Percentiles rank a stretch among this genome's conserved stretches.
phyloP scores from a whole-genome alignment of 208 protist genomes.

The Novymonas esmeraldas region DNA sequence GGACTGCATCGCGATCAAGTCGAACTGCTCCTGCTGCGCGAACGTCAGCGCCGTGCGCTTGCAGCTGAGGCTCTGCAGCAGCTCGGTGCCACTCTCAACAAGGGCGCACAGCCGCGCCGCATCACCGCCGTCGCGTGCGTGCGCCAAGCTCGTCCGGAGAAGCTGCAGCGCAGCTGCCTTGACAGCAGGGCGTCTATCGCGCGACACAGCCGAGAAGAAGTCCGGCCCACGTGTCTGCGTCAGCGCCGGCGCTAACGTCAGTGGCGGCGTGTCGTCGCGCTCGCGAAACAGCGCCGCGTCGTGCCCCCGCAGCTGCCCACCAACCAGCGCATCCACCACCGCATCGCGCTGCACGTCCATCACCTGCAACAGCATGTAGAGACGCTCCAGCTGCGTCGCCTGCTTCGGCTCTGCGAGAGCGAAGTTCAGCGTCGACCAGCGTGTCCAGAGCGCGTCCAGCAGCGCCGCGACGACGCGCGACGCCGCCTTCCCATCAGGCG shows the following conservation, averaged over 20 bases:
- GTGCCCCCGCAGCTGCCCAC: slow-evolving; percentile 15
- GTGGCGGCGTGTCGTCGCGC: slow-evolving; percentile 34
- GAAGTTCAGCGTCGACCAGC: slow-evolving; percentile 31
- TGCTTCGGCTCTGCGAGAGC: slow-evolving; percentile 26
- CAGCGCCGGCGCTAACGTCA: slow-evolving; percentile 14
- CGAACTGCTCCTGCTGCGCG: slow-evolving; percentile 43
- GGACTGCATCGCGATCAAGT: slow-evolving; percentile 37
- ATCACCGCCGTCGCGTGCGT: slow-evolving; percentile 23
- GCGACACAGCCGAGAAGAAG: slow-evolving; percentile 82
- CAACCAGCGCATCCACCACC: slow-evolving; percentile 39
- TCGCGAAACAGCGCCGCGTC: slow-evolving; percentile 18
- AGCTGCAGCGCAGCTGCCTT: slow-evolving; percentile 40
- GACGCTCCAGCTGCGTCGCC: slow-evolving; percentile 53
- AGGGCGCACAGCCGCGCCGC: slow-evolving; percentile 43
- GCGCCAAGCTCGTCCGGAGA: slow-evolving; percentile 42
- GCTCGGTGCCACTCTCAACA: slow-evolving; percentile 67
- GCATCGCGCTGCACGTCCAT: slow-evolving; percentile 42
- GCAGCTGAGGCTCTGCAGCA: slow-evolving; percentile 53
- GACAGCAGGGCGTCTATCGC: slow-evolving; percentile 37
- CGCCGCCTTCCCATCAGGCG: slow-evolving; percentile 49
- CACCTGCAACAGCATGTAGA: slow-evolving; percentile 65
- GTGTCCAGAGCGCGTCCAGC: slow-evolving; percentile 36
- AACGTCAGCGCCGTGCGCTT: slow-evolving; percentile 48
- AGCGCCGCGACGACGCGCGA: slow-evolving; percentile 49
- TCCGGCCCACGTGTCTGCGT: slow-evolving; percentile 49